Evolutionary conservation across 1,139 yeast species (phyloP).

Genomic region (Meyerozyma carpophila): DNA sequence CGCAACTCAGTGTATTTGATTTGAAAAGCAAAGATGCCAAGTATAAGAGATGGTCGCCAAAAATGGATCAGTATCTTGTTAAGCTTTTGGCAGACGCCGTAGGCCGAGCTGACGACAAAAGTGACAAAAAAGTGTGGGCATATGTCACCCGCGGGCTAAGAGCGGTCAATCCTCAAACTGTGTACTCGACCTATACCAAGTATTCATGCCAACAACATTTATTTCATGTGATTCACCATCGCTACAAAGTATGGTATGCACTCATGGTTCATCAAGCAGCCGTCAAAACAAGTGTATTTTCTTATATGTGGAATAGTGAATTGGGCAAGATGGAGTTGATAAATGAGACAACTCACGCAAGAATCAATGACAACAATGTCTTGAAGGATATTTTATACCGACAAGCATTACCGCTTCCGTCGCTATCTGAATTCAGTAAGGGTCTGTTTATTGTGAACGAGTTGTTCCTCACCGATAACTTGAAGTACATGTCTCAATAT

Average conservation of each 20-base stretch:
- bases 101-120: conserved; percentile 30
- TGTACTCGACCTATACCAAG: conserved; percentile 38
- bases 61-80: conserved; percentile 34
- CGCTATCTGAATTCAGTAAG: conserved; percentile 25
- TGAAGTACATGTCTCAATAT: conserved; percentile 33
- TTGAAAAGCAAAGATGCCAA: conserved; percentile 34
- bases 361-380: conserved; percentile 27
- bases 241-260: conserved; percentile 33
- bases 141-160: conserved; percentile 35
- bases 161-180: conserved; percentile 36
- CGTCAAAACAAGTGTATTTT: conserved; percentile 16
- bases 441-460: conserved; percentile 34
- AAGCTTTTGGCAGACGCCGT: conserved; percentile 33
- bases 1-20: conserved; percentile 17
- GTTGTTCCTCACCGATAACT: conserved; percentile 32
- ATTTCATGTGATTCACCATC: conserved; percentile 30
- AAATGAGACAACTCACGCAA: conserved; percentile 18
- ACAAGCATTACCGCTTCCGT: conserved; percentile 28
- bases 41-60: conserved; percentile 38
- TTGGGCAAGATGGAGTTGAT: conserved; percentile 32
- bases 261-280: conserved; percentile 28
- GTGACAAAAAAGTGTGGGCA: conserved; percentile 36
- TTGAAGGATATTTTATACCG: conserved; percentile 31
- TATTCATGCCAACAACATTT: conserved; percentile 39
- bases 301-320: conserved; percentile 35